Evolutionary conservation across 1,284 basidiomycete species (phyloP).

Genomic region (Amylostereum areolatum): DNA sequence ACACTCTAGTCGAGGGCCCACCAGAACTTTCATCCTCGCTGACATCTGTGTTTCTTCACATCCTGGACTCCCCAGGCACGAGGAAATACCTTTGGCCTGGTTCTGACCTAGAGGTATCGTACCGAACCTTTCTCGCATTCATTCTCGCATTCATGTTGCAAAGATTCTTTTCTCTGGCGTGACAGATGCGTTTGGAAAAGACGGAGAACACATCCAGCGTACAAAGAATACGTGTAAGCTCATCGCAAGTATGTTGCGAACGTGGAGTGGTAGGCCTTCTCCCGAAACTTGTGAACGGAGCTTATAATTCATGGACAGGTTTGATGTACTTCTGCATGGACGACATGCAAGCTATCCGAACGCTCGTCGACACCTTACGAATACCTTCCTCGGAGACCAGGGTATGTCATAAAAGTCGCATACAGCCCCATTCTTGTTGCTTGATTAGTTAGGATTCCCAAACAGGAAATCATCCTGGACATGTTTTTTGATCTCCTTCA

Average conservation of each 20-base stretch:
- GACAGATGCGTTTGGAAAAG: slow-evolving; percentile 88
- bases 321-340: slow-evolving; percentile 94
- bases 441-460: slow-evolving; percentile 1
- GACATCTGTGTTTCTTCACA: slow-evolving; percentile 78
- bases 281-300: slow-evolving; percentile 1
- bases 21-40: slow-evolving; percentile 81
- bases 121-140: background rate
- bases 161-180: slow-evolving; percentile 83
- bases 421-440: background rate
- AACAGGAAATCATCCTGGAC: slow-evolving; percentile 84
- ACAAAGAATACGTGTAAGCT: slow-evolving; percentile 74
- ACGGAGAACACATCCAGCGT: slow-evolving; percentile 67
- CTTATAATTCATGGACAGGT: slow-evolving; percentile 39
- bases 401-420: slow-evolving; percentile 37
- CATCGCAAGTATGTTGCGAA: slow-evolving; percentile 79
- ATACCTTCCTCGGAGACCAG: slow-evolving; percentile 85
- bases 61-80: slow-evolving; percentile 83
- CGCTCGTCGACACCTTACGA: slow-evolving; percentile 80
- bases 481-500: slow-evolving; percentile 94
- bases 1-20: slow-evolving; percentile 85
- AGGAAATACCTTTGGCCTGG: slow-evolving; percentile 78
- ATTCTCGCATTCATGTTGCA: slow-evolving; percentile 11
- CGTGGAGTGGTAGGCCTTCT: slow-evolving; percentile 82
- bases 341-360: slow-evolving; percentile 79
- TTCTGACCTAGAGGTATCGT: slow-evolving; percentile 81